Evolutionary conservation across 2,329 filamentous ascomycete genomes (phyloP), one percentile per base, ranked within the genome.

Genomic region (Neofusicoccum laricinum): DNA sequence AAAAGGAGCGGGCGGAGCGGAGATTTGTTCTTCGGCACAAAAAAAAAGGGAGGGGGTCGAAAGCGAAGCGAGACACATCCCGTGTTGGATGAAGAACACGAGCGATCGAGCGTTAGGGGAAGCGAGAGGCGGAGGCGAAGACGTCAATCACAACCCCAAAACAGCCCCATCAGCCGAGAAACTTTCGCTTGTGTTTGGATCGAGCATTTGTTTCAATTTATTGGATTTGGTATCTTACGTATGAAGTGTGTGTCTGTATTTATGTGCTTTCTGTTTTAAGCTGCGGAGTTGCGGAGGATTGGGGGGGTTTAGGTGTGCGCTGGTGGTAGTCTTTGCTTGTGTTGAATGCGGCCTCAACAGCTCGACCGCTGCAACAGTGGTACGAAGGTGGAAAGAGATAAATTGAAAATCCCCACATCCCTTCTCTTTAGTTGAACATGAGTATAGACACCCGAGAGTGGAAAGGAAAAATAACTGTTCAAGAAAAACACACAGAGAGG

Each of bases 371-470:
- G 30, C 49, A 38, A 17, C 49, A 30, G 25, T 17, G 15, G 48
- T 32, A 19, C 17, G 25, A 15, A 59, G 30, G 17, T n/a, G n/a
- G 41, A 34, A 43, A 55, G 36, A 45, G 15, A 34, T 59, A 17
- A 45, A 59, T 40, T 25, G 15, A 19, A 59, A 46, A 59, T 46
- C 41, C 53, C 41, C 55, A 36, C 21, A 17, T 17, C 30, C 51
- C 55, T 36, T 45, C 55, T 59, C 41, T 59, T 59, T 59, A 59
- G 55, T 59, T 46, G 55, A 59, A 59, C 55, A 59, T 46, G 55
- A 59, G 55, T 59, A 59, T 59, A 45, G 55, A 45, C 55, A 59
- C 55, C 25, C 40, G 41, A 34, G 32, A 59, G 30, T 19, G 21
- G 51, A 45, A 58, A 46, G 19, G n/a, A 15, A 51, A 51, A 51